These are phyloP conservation scores for Naganishia friedmannii DNA, from an alignment of 768 basidiomycete genomes.

Conservation along the genomic window DNA sequence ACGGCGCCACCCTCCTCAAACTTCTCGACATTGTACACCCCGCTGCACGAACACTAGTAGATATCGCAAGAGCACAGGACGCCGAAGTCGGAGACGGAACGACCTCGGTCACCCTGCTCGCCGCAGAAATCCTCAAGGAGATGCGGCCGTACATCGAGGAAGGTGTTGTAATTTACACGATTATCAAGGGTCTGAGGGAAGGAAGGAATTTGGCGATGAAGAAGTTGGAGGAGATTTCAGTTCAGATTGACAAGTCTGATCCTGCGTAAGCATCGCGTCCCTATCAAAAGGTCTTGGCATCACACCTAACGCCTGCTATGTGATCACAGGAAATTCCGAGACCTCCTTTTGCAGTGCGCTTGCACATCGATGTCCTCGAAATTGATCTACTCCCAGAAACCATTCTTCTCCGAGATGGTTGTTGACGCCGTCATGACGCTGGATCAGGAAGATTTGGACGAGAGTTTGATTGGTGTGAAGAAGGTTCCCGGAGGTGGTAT, in stretches of 20 bases:
- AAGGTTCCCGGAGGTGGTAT: constrained; percentile 96
- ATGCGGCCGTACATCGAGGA: constrained; percentile 88
- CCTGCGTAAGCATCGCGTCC: constrained; percentile 65
- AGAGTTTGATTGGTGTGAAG: constrained; percentile 93
- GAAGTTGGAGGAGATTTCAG: constrained; percentile 82
- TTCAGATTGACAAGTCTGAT: constrained; percentile 82
- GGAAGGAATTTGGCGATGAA: constrained; percentile 80
- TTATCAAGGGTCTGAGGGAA: constrained; percentile 91
- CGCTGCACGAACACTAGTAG: constrained; percentile 93
- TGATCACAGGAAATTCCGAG: constrained; percentile 74
- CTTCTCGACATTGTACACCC: constrained; percentile 97
- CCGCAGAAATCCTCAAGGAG: constrained; percentile 91
- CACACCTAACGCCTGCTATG: not conserved
- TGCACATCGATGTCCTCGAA: constrained; percentile 99
- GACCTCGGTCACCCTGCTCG: constrained; percentile 90
- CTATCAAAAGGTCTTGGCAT: not conserved
- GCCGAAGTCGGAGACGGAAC: constrained; percentile 99
- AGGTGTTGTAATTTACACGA: constrained; percentile 93
- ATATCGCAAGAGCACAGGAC: constrained; percentile 96
- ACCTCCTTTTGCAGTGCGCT: constrained; percentile 91
- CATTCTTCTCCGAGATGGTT: constrained; percentile 98
- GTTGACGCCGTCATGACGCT: constrained; percentile 92
- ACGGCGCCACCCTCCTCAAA: constrained; percentile 97
- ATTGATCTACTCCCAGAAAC: constrained; percentile 96
- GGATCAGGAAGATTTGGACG: constrained; percentile 90